These are phyloP conservation scores for Pyrenophora graminea DNA, from an alignment of 2,329 filamentous ascomycete genomes.

Conservation along the genomic window DNA sequence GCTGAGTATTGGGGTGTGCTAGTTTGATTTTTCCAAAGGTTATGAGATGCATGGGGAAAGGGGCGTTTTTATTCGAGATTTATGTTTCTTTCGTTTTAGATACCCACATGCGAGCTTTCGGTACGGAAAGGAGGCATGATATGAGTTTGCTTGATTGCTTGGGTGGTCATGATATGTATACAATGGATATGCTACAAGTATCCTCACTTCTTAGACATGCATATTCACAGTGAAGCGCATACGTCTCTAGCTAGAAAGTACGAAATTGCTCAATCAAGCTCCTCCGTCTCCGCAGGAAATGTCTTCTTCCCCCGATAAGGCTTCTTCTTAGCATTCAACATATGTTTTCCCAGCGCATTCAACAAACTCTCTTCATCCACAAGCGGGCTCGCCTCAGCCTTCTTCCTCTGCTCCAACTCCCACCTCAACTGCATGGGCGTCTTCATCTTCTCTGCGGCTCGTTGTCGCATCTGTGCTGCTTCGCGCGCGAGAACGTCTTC, in stretches of 20 bases:
- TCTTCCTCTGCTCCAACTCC: conserved; percentile 36
- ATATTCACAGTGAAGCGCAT: too few species aligned
- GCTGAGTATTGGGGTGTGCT: conserved; percentile 53
- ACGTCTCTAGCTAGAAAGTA: not conserved
- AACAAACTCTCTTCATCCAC: conserved; percentile 45
- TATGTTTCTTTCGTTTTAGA: too few species aligned
- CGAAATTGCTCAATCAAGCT: conserved; percentile 16
- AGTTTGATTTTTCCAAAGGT: conserved; percentile 23
- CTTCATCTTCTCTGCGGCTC: conserved; percentile 35
- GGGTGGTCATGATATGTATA: conserved; percentile 24
- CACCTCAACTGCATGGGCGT: conserved; percentile 42
- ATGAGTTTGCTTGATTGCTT: conserved; percentile 2
- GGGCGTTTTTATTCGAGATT: too few species aligned
- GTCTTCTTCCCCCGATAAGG: conserved; percentile 17
- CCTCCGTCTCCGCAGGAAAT: conserved; percentile 6
- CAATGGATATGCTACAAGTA: conserved; percentile 25
- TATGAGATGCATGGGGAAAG: not conserved
- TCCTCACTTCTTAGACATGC: not conserved
- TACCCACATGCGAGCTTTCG: not conserved
- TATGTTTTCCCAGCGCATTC: conserved; percentile 49
- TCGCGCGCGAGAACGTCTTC: conserved; percentile 27
- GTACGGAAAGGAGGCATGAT: not conserved
- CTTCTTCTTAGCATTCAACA: conserved; percentile 31
- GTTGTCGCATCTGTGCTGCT: conserved; percentile 28
- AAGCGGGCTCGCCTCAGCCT: conserved; percentile 27